Evolutionary conservation across 108 stramenopile genomes (phyloP), one percentile per base, ranked within the genome.

Genomic region (Skeletonema marinoi): DNA sequence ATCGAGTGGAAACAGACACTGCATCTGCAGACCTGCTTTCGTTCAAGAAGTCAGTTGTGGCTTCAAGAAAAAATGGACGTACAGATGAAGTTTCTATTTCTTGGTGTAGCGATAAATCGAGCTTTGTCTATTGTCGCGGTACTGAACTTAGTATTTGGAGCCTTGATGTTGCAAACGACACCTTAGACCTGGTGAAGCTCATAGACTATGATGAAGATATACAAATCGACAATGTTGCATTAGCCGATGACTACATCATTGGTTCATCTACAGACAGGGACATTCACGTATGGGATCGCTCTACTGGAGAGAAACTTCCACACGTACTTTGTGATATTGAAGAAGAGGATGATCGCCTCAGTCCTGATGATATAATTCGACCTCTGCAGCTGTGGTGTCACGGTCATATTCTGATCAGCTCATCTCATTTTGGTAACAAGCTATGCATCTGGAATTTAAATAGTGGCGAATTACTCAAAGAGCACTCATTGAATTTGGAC

Each of bases 231-330:
- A 58, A 58, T 58, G 56, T 67, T 67, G 33, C 16, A 21, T 41
- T 70, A 16, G 68, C 6, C 32, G 68, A 70, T 21, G 50, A 70
- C 25, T 70, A 51, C 32, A 54, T 70, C 10, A 13, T 29, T 51
- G 68, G 68, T 4, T 31, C 35, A 5, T 70, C 48, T 70, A 31
- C 3, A 11, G 16, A 51, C 32, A 70, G 29, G 17, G 30, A 56
- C 2, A 29, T 70, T 6, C 68, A 70, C 17, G 32, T 70, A 14
- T 70, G 68, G 68, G 50, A 70, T 35, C 68, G 68, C 16, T n/a
- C 0, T 13, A 54, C 68, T 31, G 68, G 48, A 51, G 42, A 70
- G 16, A 70, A 70, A 16, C 31, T 25, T 21, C 30, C 12, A 31
- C 14, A 39, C 17, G 54, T 21, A 0, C 29, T 70, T 13, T 70